Base-by-base conservation (phyloP, 148 eudicot genomes). In the Fagopyrum homotropicum region DNA sequence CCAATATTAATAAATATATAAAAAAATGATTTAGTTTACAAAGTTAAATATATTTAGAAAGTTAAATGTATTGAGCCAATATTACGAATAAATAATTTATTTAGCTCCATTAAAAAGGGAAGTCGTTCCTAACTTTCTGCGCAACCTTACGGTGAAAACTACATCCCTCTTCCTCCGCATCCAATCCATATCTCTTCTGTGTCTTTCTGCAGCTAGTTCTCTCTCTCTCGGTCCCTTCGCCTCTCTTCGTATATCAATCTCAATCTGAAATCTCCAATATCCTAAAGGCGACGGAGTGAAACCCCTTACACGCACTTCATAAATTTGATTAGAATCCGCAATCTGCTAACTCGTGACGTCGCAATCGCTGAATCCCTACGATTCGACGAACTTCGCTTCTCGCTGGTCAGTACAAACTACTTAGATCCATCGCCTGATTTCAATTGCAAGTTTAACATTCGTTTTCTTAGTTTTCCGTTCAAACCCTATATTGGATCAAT, bases 401-500 rank as follows among this genome's bases (percentile, higher is more conserved):
- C 8, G 6, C 63, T 7, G 63, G 63, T 57, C 9, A 57, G 63
- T 57, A 9, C 29, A 1, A 57, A 22, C 30, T 29, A 57, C 30
- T 57, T 29, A 57, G 63, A 57, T 57, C 30, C 63, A 57, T 57
- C 3, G 5, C 22, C 30, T 57, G 63, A 17, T 57, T 57, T 57
- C n/a, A 57, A 57, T 57, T 19, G 19, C n/a, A 57, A 26, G 19
- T 57, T 5, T 3, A 17, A 57, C 9, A 22, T 57, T 57, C 63
- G 63, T 6, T n/a, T 57, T 57, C 30, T 19, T 57, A 3, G 9
- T 19, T 57, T 57, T 57, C 63, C 63, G 63, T 57, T 35, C 63
- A 57, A 57, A 57, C 63, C 63, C 63, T 57, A 57, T 29, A 57
- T 57, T 57, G 63, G 63, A 57, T 57, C 63, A 57, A 57, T 57